Base-by-base conservation (phyloP, 2,329 filamentous ascomycete genomes). In the Hortaea werneckii region DNA sequence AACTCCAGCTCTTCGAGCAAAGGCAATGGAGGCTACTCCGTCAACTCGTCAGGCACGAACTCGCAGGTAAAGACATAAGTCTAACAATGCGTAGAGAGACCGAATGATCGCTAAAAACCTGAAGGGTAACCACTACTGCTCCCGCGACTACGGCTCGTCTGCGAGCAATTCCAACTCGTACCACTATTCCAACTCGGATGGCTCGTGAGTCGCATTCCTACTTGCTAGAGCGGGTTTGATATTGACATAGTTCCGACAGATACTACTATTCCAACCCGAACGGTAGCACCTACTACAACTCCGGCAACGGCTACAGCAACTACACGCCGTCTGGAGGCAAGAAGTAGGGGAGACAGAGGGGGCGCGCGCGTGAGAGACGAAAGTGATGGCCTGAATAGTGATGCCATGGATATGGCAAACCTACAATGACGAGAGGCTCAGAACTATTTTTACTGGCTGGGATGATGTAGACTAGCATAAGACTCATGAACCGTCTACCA, bases 181-280 rank as follows among this genome's bases (percentile, higher is more conserved):
- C 61, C 80, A 85, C 60, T 85, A 84, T 61, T 83, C 78, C 43
- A 85, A 85, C 69, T 59, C 48, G 75, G 78, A 59, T 52, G 72
- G 32, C 26, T 77, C 74, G 20, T 43, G 30, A n/a, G 35, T 29
- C 20, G 12, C n/a, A 8, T 28, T 38, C 13, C n/a, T 34, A 12
- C 10, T 34, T 10, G 34, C 28, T 32, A 10, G 6, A 27, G 11
- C 26, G 5, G 27, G 10, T 5, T 30, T 13, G 6, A 7, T 20
- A 2, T 2, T 20, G 29, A 32, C 34, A 30, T 30, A n/a, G 2
- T 20, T 4, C 20, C 20, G 20, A 20, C 6, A 83, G 79, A 1
- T 86, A 86, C 71, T 85, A 86, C 68, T 86, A 85, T 67, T 77
- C 74, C 60, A 86, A 85, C 66, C 66, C 49, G 37, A 75, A 83